Percentiles rank a stretch among this genome's conserved stretches.
These are phyloP conservation scores for Lipomyces spencermartinsiae DNA, from an alignment of 805 yeast species.

Conservation along the genomic window DNA sequence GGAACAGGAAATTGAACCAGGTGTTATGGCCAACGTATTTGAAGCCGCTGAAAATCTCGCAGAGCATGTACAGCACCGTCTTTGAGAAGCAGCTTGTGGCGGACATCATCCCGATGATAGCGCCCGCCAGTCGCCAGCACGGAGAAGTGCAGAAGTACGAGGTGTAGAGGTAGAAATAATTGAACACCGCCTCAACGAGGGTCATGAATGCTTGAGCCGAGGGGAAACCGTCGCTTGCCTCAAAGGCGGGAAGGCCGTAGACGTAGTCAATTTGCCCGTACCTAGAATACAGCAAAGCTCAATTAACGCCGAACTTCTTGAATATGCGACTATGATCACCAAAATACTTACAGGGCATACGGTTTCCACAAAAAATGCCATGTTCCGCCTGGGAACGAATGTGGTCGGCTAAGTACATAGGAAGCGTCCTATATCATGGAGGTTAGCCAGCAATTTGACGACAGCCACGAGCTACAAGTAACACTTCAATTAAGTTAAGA, in stretches of 20 bases:
- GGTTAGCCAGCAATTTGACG: background rate
- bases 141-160: slow-evolving; percentile 14
- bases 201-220: slow-evolving; percentile 32
- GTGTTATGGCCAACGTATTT: slow-evolving; percentile 38
- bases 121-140: slow-evolving; percentile 22
- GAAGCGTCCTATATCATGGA: slow-evolving; percentile 26
- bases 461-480: background rate
- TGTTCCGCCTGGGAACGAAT: slow-evolving; percentile 37
- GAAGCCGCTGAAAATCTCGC: slow-evolving; percentile 31
- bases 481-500: background rate
- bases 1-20: slow-evolving; percentile 9
- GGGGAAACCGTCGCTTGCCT: slow-evolving; percentile 33
- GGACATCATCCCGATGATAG: slow-evolving; percentile 25
- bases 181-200: slow-evolving; percentile 26
- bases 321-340: background rate
- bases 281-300: slow-evolving; percentile 9
- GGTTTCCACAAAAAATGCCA: slow-evolving; percentile 36
- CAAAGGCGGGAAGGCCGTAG: slow-evolving; percentile 33
- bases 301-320: background rate
- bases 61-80: slow-evolving; percentile 32
- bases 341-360: slow-evolving; percentile 30
- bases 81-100: slow-evolving; percentile 36
- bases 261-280: slow-evolving; percentile 33
- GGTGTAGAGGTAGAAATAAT: slow-evolving; percentile 23
- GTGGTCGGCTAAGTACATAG: slow-evolving; percentile 31